Conservation (phyloP, 345 rosid genomes). For the Syzygium aromaticum region DNA sequence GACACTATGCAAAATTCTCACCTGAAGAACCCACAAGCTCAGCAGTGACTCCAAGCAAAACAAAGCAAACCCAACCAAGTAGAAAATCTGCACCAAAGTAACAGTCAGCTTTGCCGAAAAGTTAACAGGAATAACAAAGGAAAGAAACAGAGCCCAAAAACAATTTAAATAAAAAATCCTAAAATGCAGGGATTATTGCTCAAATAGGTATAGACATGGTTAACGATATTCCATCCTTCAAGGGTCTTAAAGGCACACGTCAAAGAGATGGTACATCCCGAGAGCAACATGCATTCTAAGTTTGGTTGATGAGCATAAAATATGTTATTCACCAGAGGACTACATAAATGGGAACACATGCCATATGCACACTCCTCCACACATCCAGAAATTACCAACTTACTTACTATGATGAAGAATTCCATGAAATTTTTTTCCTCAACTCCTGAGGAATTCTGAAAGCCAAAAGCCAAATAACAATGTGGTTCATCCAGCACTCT, state of each 20-base stretch:
- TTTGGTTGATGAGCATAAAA: neutral
- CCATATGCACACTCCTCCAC: neutral
- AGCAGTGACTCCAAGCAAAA: conserved; percentile 85
- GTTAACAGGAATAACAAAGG: neutral
- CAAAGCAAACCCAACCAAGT: conserved; percentile 77
- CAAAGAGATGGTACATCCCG: neutral
- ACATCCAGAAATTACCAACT: neutral
- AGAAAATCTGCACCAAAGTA: conserved; percentile 62
- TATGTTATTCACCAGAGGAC: neutral
- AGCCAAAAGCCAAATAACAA: neutral
- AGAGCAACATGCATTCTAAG: neutral
- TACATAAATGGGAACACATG: neutral
- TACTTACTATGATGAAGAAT: neutral
- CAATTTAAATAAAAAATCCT: neutral
- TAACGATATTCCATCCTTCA: neutral
- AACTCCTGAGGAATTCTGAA: neutral
- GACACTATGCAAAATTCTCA: conserved; percentile 6
- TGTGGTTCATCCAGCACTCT: neutral
- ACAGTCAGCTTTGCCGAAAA: conserved; percentile 1
- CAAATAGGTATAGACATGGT: neutral
- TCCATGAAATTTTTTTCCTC: neutral
- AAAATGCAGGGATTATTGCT: neutral
- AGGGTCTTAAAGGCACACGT: neutral
- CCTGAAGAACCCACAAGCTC: conserved; percentile 99
- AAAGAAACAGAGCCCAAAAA: neutral